These are phyloP conservation scores for Tulasnella sp. DNA, from an alignment of 768 basidiomycete species.

Conservation along the genomic window DNA sequence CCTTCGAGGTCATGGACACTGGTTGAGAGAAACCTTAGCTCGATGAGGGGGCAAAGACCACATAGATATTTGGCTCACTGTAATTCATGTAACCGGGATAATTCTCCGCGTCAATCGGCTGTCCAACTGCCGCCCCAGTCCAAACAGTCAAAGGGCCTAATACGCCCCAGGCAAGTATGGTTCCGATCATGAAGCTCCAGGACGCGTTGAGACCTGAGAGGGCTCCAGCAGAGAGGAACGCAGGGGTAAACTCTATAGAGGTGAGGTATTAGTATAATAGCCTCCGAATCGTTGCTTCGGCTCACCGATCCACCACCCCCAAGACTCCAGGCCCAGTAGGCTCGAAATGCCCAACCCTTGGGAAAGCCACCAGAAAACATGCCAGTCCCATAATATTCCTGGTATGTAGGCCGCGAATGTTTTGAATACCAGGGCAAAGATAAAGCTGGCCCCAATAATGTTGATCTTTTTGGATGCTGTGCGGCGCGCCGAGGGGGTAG, in stretches of 20 bases:
- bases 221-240: constrained; percentile 16
- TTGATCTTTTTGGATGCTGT: constrained; percentile 56
- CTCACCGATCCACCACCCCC: constrained; percentile 27
- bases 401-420: constrained; percentile 56
- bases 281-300: background rate
- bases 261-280: background rate
- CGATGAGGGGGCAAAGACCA: background rate
- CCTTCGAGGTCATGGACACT: constrained; percentile 22
- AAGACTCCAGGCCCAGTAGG: constrained; percentile 5
- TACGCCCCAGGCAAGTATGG: constrained; percentile 23
- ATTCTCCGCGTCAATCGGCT: constrained; percentile 15
- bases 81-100: constrained; percentile 19
- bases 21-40: background rate
- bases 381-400: constrained; percentile 43
- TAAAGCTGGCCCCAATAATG: constrained; percentile 47
- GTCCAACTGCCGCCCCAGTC: constrained; percentile 13
- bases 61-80: constrained; percentile 11
- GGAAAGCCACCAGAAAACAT: constrained; percentile 23
- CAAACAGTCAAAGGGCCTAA: constrained; percentile 20
- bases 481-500: constrained; percentile 41
- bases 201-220: constrained; percentile 25
- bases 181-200: constrained; percentile 21
- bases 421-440: constrained; percentile 48
- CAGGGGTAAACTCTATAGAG: constrained; percentile 21
- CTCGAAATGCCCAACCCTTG: constrained; percentile 1